Evolutionary conservation across 2,329 filamentous ascomycete genomes (phyloP).

Genomic region (Pseudogymnoascus sp.): DNA sequence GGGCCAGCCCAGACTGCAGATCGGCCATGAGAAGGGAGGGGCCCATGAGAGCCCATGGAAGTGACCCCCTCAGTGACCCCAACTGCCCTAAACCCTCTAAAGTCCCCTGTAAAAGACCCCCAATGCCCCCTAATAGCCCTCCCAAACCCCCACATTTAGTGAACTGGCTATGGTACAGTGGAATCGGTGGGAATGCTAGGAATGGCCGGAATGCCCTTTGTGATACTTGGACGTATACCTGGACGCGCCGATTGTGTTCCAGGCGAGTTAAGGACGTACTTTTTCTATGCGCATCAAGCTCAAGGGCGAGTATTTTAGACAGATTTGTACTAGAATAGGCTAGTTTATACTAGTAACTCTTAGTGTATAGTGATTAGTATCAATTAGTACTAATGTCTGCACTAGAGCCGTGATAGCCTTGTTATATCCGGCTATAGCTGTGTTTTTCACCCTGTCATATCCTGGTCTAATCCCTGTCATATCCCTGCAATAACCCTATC

Average conservation of each 20-base stretch:
- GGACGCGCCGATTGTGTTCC: background rate
- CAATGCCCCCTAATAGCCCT: background rate
- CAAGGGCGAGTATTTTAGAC: background rate
- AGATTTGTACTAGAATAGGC: no score
- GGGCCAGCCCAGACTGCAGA: background rate
- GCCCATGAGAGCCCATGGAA: no score
- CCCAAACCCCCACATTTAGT: background rate
- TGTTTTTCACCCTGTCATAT: background rate
- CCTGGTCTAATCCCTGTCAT: background rate
- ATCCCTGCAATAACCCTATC: no score
- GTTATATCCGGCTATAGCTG: no score
- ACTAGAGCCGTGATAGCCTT: background rate
- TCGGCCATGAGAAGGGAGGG: background rate
- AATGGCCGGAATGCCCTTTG: background rate
- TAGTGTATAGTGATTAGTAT: background rate
- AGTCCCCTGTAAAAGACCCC: background rate
- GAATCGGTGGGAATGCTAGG: background rate
- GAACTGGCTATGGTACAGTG: background rate
- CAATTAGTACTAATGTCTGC: background rate
- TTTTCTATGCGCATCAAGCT: background rate
- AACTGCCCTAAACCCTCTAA: background rate
- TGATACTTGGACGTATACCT: background rate
- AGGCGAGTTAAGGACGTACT: background rate
- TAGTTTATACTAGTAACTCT: background rate
- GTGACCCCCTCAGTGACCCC: no score